phyloP scores from a whole-genome alignment of 306 rosid genomes.

The Neltuma alba region DNA sequence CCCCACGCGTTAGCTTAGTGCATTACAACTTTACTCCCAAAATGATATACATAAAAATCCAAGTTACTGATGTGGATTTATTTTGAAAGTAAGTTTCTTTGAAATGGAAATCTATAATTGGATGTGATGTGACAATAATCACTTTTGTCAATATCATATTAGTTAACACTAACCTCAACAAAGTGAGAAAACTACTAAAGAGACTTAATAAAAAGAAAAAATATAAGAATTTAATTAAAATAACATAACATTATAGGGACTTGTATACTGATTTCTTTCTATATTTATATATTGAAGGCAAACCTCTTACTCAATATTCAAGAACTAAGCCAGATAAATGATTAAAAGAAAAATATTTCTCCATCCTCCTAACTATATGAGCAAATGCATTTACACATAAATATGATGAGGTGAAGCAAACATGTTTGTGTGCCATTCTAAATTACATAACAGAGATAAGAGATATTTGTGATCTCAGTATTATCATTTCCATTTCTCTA shows the following conservation, averaged over 20 bases:
- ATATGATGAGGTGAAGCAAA: neutral
- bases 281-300: neutral
- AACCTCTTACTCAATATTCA: neutral
- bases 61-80: neutral
- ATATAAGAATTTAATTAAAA: too few species aligned
- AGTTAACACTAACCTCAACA: neutral
- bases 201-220: too few species aligned
- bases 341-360: neutral
- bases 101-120: neutral
- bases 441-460: neutral
- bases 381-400: neutral
- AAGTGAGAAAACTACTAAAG: neutral
- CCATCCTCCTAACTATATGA: neutral
- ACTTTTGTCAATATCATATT: neutral
- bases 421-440: neutral
- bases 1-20: neutral
- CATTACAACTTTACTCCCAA: neutral
- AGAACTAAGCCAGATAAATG: neutral
- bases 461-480: neutral
- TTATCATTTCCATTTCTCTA: neutral
- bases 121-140: neutral
- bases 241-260: too few species aligned
- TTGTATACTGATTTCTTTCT: too few species aligned
- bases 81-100: neutral
- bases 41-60: neutral